phyloP scores from a whole-genome alignment of 1,284 basidiomycete genomes.

The Microbotryum intermedium region DNA sequence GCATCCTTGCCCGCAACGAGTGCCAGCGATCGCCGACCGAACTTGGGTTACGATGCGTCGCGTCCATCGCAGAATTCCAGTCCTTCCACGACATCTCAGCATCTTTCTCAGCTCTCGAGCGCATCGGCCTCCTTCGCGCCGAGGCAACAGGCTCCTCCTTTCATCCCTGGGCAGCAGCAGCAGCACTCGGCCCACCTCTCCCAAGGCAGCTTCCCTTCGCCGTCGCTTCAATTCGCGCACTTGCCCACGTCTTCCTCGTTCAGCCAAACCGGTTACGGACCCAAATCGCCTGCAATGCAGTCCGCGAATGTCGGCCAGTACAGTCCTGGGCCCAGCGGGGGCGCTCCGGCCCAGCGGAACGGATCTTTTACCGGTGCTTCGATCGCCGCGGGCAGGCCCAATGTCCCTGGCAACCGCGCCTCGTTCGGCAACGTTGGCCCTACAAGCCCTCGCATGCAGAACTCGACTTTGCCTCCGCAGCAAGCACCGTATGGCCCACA shows the following conservation, averaged over 20 bases:
- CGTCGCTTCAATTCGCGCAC: slow-evolving; percentile 8
- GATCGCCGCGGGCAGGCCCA: too few relatives aligned
- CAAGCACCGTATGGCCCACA: not conserved
- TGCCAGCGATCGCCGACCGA: slow-evolving; percentile 17
- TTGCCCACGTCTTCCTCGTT: not conserved
- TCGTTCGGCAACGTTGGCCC: slow-evolving; percentile 3
- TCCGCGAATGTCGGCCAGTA: too few relatives aligned
- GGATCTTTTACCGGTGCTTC: slow-evolving; percentile 21
- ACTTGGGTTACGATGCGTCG: slow-evolving; percentile 18
- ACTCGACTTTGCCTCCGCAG: slow-evolving; percentile 5
- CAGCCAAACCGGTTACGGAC: not conserved
- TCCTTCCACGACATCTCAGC: slow-evolving; percentile 13
- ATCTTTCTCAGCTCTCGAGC: slow-evolving; percentile 18
- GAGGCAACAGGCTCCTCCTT: slow-evolving; percentile 20
- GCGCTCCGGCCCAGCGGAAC: not conserved
- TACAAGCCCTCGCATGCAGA: slow-evolving; percentile 23
- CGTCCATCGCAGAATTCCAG: slow-evolving; percentile 15
- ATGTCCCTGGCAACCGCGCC: too few relatives aligned
- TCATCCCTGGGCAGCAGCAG: slow-evolving; percentile 24
- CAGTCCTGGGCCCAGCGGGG: too few relatives aligned
- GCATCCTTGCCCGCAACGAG: slow-evolving; percentile 8
- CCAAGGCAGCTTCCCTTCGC: slow-evolving; percentile 13
- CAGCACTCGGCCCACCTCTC: not conserved
- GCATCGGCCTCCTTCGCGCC: slow-evolving; percentile 20
- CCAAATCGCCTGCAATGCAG: too few relatives aligned